A percentile compares a stretch with the other conserved stretches of the same genome.
Evolutionary conservation across 179 eudicot species (phyloP).

Genomic region (Patellifolia procumbens): DNA sequence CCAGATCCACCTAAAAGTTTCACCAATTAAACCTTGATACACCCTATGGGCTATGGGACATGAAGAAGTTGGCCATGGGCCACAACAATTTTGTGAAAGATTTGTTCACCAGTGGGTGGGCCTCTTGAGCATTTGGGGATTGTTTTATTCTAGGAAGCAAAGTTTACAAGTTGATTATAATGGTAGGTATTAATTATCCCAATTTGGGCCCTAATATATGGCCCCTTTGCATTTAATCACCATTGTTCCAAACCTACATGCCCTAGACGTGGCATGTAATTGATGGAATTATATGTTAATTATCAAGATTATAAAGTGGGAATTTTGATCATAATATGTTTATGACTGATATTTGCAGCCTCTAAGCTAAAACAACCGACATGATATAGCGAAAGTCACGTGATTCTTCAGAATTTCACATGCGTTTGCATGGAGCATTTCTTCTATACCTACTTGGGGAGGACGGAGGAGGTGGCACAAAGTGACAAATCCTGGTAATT

Average conservation of each 20-base stretch:
- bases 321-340: not conserved
- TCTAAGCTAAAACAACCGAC: not conserved
- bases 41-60: no score
- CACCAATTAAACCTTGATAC: no score
- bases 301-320: not conserved
- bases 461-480: no score
- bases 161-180: not conserved
- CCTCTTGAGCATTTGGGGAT: no score
- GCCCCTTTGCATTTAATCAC: not conserved
- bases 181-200: not conserved
- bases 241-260: not conserved
- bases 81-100: no score
- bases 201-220: not conserved
- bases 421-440: not conserved
- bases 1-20: no score
- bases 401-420: not conserved
- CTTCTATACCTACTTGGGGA: no score
- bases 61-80: no score
- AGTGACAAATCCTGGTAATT: no score
- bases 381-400: conserved; percentile 1
- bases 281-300: not conserved
- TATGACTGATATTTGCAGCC: not conserved
- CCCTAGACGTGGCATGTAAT: not conserved
- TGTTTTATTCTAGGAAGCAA: not conserved
- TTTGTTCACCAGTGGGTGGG: no score